A percentile compares a stretch with the other conserved stretches of the same genome.
Evolutionary conservation across 768 basidiomycete genomes (phyloP).

Genomic region (Sporobolomyces phaffii): DNA sequence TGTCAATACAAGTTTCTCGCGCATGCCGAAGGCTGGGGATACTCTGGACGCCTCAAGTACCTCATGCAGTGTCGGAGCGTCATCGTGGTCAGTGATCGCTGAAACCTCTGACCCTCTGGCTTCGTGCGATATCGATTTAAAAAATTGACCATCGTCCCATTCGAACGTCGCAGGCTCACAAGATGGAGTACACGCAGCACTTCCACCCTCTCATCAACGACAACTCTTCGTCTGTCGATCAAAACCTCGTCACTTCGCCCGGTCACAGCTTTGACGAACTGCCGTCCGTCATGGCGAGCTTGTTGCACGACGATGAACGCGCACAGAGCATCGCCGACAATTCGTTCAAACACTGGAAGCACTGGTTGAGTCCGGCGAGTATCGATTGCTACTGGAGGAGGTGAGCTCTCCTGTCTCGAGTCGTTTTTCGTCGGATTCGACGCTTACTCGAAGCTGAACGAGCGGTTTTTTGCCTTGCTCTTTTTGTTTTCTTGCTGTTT

Average conservation of each 20-base stretch:
- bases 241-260: slow-evolving; percentile 40
- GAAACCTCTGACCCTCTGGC: neutral
- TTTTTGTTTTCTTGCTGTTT: neutral
- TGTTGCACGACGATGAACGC: slow-evolving; percentile 28
- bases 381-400: slow-evolving; percentile 39
- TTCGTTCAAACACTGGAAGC: slow-evolving; percentile 19
- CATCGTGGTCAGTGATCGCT: slow-evolving; percentile 6
- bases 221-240: slow-evolving; percentile 31
- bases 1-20: slow-evolving; percentile 38
- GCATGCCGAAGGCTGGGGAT: slow-evolving; percentile 29
- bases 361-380: slow-evolving; percentile 24
- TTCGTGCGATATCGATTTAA: too few relatives aligned
- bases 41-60: slow-evolving; percentile 37
- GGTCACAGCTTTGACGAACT: slow-evolving; percentile 38
- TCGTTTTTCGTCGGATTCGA: too few relatives aligned
- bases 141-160: neutral
- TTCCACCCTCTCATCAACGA: slow-evolving; percentile 40
- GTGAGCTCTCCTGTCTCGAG: neutral
- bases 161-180: slow-evolving; percentile 26
- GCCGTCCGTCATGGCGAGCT: slow-evolving; percentile 31
- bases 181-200: slow-evolving; percentile 40
- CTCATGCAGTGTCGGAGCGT: slow-evolving; percentile 33
- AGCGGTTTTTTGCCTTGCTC: neutral
- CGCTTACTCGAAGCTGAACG: neutral
- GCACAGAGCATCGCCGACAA: slow-evolving; percentile 35